Conservation (phyloP, 2,329 filamentous ascomycete genomes). For the Coniochaeta ligniaria region DNA sequence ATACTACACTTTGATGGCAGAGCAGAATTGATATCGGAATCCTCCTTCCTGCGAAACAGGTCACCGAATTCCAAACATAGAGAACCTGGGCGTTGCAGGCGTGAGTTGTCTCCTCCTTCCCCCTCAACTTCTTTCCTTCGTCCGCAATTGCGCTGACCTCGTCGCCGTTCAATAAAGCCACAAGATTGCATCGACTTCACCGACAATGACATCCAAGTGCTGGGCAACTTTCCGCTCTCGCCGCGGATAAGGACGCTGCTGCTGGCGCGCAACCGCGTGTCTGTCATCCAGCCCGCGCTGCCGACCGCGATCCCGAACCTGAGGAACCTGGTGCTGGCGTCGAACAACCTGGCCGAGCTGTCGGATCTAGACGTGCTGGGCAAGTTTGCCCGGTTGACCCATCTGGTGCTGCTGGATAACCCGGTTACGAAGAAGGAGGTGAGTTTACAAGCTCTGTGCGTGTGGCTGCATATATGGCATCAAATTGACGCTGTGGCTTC, state of each 20-base stretch:
- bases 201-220: slow-evolving; percentile 88
- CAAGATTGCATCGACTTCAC: slow-evolving; percentile 98
- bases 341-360: slow-evolving; percentile 77
- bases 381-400: slow-evolving; percentile 62
- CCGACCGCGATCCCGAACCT: slow-evolving; percentile 74
- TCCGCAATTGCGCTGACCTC: slow-evolving; percentile 4
- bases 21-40: slow-evolving; percentile 77
- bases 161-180: slow-evolving; percentile 44
- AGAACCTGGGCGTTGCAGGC: slow-evolving; percentile 92
- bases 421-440: slow-evolving; percentile 91
- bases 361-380: slow-evolving; percentile 79
- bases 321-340: slow-evolving; percentile 71
- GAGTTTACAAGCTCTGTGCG: slow-evolving; percentile 22
- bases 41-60: slow-evolving; percentile 57
- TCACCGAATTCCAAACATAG: slow-evolving; percentile 94
- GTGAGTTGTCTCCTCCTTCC: slow-evolving; percentile 43
- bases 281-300: slow-evolving; percentile 70
- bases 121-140: slow-evolving; percentile 1
- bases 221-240: slow-evolving; percentile 89
- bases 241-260: slow-evolving; percentile 83
- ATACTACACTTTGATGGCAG: slow-evolving; percentile 68
- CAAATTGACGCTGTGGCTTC: not conserved
- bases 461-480: not conserved
- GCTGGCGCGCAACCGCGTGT: slow-evolving; percentile 81
- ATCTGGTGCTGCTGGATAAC: slow-evolving; percentile 78